phyloP scores from a whole-genome alignment of 352 stramenopile genomes.

The Globisporangium okanoganense region DNA sequence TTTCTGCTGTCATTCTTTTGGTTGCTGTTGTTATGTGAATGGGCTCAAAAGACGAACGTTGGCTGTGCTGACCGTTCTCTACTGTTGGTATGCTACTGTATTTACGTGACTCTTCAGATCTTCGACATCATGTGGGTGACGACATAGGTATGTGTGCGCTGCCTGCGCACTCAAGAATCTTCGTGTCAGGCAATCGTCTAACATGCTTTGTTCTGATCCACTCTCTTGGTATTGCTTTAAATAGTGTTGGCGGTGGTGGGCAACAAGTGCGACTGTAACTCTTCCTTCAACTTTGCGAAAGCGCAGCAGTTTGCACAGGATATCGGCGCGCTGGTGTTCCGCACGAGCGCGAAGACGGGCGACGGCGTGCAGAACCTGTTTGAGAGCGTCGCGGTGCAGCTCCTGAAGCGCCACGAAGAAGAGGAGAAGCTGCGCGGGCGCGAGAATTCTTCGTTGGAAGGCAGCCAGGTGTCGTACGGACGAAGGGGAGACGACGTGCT shows the following conservation, averaged over 20 bases:
- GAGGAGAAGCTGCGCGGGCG: constrained; percentile 42
- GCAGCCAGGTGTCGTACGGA: constrained; percentile 24
- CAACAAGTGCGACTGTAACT: constrained; percentile 78
- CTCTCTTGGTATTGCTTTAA: neutral
- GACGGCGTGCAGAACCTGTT: constrained; percentile 76
- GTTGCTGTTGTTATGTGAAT: no score
- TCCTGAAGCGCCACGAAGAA: constrained; percentile 79
- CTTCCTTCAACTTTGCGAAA: constrained; percentile 59
- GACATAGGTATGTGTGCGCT: constrained; percentile 43
- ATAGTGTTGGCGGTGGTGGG: constrained; percentile 74
- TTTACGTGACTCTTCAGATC: constrained; percentile 28
- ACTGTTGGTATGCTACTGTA: constrained; percentile 1
- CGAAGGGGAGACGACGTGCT: constrained; percentile 13
- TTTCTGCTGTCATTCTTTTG: no score
- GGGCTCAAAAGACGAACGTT: no score
- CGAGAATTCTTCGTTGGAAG: constrained; percentile 33
- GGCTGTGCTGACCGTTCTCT: constrained; percentile 1
- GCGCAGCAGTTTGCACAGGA: constrained; percentile 73
- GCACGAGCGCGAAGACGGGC: constrained; percentile 78
- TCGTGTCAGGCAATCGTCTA: no score
- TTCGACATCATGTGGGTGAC: constrained; percentile 72
- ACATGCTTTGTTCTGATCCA: neutral
- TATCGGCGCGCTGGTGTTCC: constrained; percentile 81
- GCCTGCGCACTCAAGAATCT: neutral
- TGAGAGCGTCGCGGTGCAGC: constrained; percentile 59